Evolutionary conservation across 2,329 filamentous ascomycete genomes (phyloP).

Genomic region (Stemphylium vesicarium): DNA sequence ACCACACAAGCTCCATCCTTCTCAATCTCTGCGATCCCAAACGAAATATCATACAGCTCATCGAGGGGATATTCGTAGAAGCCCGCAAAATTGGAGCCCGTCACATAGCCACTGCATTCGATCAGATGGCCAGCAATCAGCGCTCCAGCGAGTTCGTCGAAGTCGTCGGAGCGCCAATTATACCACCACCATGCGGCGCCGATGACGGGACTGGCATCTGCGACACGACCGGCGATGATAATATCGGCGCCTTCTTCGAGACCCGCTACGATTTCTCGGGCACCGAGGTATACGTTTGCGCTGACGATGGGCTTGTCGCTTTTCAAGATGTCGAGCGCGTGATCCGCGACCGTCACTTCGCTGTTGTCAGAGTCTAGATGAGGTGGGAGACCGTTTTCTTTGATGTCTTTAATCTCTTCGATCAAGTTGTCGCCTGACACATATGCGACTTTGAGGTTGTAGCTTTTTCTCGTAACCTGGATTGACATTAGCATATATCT

Average conservation of each 20-base stretch:
- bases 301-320: constrained; percentile 40
- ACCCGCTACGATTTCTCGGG: constrained; percentile 42
- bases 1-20: constrained; percentile 55
- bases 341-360: no score
- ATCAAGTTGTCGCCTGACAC: constrained; percentile 56
- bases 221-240: constrained; percentile 42
- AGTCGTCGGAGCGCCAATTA: constrained; percentile 57
- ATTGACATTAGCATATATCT: not conserved
- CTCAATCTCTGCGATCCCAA: constrained; percentile 59
- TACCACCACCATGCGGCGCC: constrained; percentile 65
- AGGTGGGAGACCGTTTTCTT: constrained; percentile 46
- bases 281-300: constrained; percentile 62
- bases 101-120: constrained; percentile 58
- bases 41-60: constrained; percentile 52
- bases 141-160: constrained; percentile 56
- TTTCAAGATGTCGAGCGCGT: no score
- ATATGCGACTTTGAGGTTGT: constrained; percentile 54
- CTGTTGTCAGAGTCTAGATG: constrained; percentile 53
- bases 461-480: constrained; percentile 44
- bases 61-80: constrained; percentile 55
- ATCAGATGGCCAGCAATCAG: constrained; percentile 54
- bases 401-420: constrained; percentile 36
- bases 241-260: constrained; percentile 44
- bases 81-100: constrained; percentile 62
- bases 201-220: constrained; percentile 51